These are phyloP conservation scores for Limnanthes douglasii DNA, from an alignment of 345 rosid genomes.

Conservation along the genomic window DNA sequence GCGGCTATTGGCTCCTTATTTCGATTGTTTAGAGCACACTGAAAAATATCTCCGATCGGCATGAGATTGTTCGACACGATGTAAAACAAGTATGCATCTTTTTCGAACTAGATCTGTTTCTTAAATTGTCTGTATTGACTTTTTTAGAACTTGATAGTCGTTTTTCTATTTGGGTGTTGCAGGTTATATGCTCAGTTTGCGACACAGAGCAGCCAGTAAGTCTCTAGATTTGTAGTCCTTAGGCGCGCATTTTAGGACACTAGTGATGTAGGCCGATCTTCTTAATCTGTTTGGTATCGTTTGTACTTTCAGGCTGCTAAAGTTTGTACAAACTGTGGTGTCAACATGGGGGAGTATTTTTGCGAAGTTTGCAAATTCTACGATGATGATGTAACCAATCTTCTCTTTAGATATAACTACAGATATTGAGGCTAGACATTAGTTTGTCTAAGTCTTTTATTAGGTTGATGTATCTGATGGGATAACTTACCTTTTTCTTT, in stretches of 20 bases:
- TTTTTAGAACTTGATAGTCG: neutral
- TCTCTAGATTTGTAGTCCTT: constrained; percentile 7
- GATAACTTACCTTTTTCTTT: too few species aligned
- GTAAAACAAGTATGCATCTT: constrained; percentile 73
- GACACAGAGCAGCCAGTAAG: constrained; percentile 95
- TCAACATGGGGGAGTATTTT: constrained; percentile 93
- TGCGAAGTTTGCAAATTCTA: constrained; percentile 85
- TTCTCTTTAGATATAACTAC: constrained; percentile 1
- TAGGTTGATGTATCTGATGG: too few species aligned
- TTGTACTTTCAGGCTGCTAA: constrained; percentile 32
- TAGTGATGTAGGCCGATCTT: constrained; percentile 1
- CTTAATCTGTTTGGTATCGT: neutral
- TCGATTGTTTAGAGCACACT: constrained; percentile 32
- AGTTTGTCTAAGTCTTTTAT: too few species aligned
- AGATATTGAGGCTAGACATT: too few species aligned
- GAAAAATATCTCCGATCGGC: constrained; percentile 45
- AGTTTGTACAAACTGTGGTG: constrained; percentile 93
- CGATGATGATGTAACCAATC: constrained; percentile 65
- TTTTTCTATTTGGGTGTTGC: constrained; percentile 9
- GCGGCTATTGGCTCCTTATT: neutral
- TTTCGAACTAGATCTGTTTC: too few species aligned
- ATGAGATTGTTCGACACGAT: constrained; percentile 69
- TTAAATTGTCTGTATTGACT: neutral
- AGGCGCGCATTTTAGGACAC: neutral
- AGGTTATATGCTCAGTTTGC: constrained; percentile 89